Percentiles rank a stretch among this genome's conserved stretches.
Evolutionary conservation across 2,329 filamentous ascomycete genomes (phyloP).

Genomic region (Sporothrix luriei): DNA sequence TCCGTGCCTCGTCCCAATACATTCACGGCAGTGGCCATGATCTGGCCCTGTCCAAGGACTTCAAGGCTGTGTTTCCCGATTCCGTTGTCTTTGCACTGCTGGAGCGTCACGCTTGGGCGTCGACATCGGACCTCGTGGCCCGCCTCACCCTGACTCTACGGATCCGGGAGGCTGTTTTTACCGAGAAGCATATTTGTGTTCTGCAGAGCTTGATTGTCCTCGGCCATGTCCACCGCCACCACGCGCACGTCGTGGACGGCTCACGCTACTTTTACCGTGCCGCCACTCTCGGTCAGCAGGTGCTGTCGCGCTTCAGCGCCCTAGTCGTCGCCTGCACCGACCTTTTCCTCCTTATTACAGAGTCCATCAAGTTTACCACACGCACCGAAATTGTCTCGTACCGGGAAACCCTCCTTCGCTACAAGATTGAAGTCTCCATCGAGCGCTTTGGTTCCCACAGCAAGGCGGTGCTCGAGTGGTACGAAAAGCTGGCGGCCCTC

Average conservation of each 20-base stretch:
- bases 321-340: slow-evolving; percentile 45
- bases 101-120: slow-evolving; percentile 43
- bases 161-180: slow-evolving; percentile 45
- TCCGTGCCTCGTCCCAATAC: slow-evolving; percentile 43
- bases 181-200: slow-evolving; percentile 43
- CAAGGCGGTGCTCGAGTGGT: slow-evolving; percentile 46
- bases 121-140: slow-evolving; percentile 38
- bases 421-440: slow-evolving; percentile 46
- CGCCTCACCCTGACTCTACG: slow-evolving; percentile 44
- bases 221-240: slow-evolving; percentile 41
- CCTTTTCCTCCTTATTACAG: slow-evolving; percentile 45
- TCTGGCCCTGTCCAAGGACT: slow-evolving; percentile 41
- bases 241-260: slow-evolving; percentile 38
- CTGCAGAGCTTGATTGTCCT: slow-evolving; percentile 46
- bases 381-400: slow-evolving; percentile 44
- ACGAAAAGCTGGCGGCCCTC: slow-evolving; percentile 44
- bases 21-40: slow-evolving; percentile 35
- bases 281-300: slow-evolving; percentile 59
- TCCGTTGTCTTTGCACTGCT: slow-evolving; percentile 45
- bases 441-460: slow-evolving; percentile 43
- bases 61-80: slow-evolving; percentile 45
- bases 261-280: slow-evolving; percentile 46
- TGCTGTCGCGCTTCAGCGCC: slow-evolving; percentile 42
- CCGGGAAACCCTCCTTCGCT: slow-evolving; percentile 46
- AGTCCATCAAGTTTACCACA: slow-evolving; percentile 43